These are phyloP conservation scores for Setomelanomma holmii DNA, from an alignment of 2,329 filamentous ascomycete species.

Conservation along the genomic window DNA sequence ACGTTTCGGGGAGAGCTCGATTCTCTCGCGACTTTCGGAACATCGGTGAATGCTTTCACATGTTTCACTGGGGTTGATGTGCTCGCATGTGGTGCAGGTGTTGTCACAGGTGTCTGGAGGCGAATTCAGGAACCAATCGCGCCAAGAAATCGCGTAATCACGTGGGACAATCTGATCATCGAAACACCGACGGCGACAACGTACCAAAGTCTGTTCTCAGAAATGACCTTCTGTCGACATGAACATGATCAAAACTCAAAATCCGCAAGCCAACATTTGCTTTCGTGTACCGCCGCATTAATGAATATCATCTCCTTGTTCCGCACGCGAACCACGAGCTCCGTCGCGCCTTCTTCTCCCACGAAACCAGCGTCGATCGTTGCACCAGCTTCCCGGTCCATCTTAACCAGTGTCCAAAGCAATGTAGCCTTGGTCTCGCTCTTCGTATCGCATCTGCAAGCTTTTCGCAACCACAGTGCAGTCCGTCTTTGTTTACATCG, in stretches of 20 bases:
- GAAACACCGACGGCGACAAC: not conserved
- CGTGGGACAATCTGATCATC: not conserved
- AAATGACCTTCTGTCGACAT: not conserved
- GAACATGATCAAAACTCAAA: not conserved
- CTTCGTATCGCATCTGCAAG: not conserved
- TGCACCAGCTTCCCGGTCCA: not conserved
- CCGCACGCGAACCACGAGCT: not conserved
- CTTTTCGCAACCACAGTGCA: constrained; percentile 9
- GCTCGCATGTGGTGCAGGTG: not conserved
- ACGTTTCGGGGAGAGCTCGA: constrained; percentile 38
- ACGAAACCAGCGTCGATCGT: not conserved
- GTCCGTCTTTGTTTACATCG: constrained; percentile 1
- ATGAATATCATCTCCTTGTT: not conserved
- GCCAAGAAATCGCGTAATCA: constrained; percentile 1
- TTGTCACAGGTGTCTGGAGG: not conserved
- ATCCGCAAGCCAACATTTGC: not conserved
- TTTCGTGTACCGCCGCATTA: not conserved
- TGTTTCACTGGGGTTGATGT: not conserved
- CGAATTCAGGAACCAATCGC: not conserved
- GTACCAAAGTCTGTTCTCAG: not conserved
- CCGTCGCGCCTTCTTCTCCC: not conserved
- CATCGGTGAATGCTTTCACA: constrained; percentile 45
- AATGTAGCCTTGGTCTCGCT: not conserved
- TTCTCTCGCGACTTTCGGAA: constrained; percentile 64
- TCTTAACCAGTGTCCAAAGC: not conserved